Base-by-base conservation (phyloP, 768 basidiomycete genomes). In the Mycena vitilis region DNA sequence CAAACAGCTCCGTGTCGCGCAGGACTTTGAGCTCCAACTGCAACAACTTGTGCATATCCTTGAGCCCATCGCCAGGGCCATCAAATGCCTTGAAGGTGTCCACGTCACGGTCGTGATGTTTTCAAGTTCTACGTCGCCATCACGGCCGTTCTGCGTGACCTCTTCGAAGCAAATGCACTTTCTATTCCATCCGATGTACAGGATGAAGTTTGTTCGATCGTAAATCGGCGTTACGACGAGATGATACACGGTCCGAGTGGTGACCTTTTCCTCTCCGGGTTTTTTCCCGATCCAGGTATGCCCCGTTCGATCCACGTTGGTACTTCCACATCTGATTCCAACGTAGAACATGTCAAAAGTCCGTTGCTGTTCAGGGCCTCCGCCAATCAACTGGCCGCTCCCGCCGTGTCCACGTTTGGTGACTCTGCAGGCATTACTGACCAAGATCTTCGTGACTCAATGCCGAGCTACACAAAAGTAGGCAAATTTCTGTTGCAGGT, bases 101-200 rank as follows among this genome's bases (percentile, higher is more conserved):
- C 49, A 74, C 22, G 57, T 66, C 1, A 77, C 75, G 12, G 70
- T 69, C 18, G 73, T 20, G 72, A 75, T 23, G 57, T 78, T 5
- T 78, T 69, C 52, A 64, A 75, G 6, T 77, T 76, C 52, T 77
- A 74, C 65, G 62, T 78, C 8, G 77, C 73, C 11, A 71, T 70
- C 8, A 64, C 62, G 3, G 49, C 73, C 1, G 63, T 67, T 52
- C 42, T 63, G 10, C 45, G 60, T n/a, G 48, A 68, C 30, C 48
- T 74, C 9, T 62, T 75, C 42, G 25, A 38, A 0, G 54, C 60
- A 36, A 68, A 73, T n/a, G 12, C 45, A 9, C 54, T 52, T 18
- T n/a, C 42, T 1, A 25, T 73, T 40, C 59, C 38, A 2, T 11
- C 12, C 1, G n/a, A 12, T 2, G 68, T 68, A 0, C 71, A 66